Evolutionary conservation across 1,139 yeast species (phyloP), one percentile per base, ranked within the genome.

Genomic region (Kodamaea anthophila): DNA sequence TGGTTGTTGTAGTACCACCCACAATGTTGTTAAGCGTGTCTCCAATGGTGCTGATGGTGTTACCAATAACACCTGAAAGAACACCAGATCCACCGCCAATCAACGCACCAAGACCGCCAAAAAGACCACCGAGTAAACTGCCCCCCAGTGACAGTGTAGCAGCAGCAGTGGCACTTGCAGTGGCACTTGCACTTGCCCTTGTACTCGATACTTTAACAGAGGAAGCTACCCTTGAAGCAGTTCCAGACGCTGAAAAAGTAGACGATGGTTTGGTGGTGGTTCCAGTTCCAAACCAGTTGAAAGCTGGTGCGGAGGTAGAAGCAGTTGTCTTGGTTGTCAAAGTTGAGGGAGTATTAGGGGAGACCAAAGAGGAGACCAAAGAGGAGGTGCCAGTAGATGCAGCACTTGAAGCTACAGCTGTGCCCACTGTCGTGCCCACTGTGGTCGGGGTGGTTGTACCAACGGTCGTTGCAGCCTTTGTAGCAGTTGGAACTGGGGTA

Each of bases 41-140:
- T 4, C 36, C 21, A 11, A 47, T 32, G 19, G 44, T 39, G 9
- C 39, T 31, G 15, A 39, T 33, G 15, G 42, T 33, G 16, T 43
- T 31, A 13, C 39, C 36, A 15, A 43, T 15, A n/a, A 35, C 12
- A 15, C 31, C 25, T 18, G 35, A 30, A 5, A 26, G n/a, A 5
- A 30, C 26, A 21, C 24, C 22, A 13, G 21, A n/a, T 5, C 26
- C 31, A 7, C 33, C 33, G 11, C 12, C 11, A 9, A 30, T 11
- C 29, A 25, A 23, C 28, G 13, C 9, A 15, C 33, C 30, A 21
- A 32, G 15, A 14, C 40, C 34, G 20, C 25, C 32, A 13, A 41
- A 9, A 16, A 47, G 15, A 11, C 34, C 39, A 14, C 46, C 45
- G 15, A 44, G 21, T 5, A 37, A 21, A 13, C 32, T 42, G 11